Percentiles rank a stretch among this genome's conserved stretches.
These are phyloP conservation scores for Dendrobium nobile DNA, from an alignment of 106 monocot species.

Conservation along the genomic window DNA sequence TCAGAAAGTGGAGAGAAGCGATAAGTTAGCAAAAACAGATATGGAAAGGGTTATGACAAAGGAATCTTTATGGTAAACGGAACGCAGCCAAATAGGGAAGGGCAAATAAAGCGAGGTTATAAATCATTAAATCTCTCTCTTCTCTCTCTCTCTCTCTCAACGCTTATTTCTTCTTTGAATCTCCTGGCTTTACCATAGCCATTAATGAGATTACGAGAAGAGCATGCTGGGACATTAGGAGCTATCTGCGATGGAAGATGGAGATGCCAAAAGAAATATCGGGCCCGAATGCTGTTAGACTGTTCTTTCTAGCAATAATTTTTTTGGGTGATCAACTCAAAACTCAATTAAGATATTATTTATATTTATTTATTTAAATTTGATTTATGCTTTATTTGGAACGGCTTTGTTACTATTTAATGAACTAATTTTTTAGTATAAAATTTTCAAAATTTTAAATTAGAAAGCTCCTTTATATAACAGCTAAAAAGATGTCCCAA, in stretches of 20 bases:
- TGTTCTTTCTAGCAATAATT: not conserved
- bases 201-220: conserved; percentile 5
- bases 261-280: not conserved
- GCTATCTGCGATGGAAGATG: not conserved
- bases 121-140: not conserved
- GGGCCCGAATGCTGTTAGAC: not conserved
- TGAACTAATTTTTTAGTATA: too few species aligned
- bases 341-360: too few species aligned
- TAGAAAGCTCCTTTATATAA: too few species aligned
- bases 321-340: too few species aligned
- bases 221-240: not conserved
- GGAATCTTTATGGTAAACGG: conserved; percentile 13
- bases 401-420: too few species aligned
- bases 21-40: not conserved
- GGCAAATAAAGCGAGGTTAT: not conserved
- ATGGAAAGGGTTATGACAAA: conserved; percentile 4
- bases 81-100: conserved; percentile 5
- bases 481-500: too few species aligned
- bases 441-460: too few species aligned
- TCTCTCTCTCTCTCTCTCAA: not conserved
- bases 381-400: too few species aligned
- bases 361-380: too few species aligned
- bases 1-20: not conserved
- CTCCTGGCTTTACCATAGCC: not conserved
- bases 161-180: not conserved